Percentiles rank a stretch among this genome's conserved stretches.
Evolutionary conservation across 1,284 basidiomycete genomes (phyloP).

Genomic region (Pyrrhoderma lamaoense): DNA sequence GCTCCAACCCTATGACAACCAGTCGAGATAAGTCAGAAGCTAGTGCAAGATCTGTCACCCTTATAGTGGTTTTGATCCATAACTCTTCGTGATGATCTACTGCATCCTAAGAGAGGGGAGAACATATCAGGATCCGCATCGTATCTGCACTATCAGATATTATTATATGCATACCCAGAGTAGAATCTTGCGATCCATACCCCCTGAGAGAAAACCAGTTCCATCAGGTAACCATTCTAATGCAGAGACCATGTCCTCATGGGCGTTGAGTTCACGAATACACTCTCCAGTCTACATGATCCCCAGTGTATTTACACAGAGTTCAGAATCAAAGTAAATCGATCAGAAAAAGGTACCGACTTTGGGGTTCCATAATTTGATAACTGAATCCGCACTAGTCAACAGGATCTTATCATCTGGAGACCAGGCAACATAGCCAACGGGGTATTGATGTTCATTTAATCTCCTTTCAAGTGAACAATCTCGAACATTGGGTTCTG

Average conservation of each 20-base stretch:
- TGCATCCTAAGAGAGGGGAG: conserved; percentile 46
- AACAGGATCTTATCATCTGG: conserved; percentile 77
- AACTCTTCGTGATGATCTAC: conserved; percentile 64
- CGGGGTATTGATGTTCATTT: conserved; percentile 67
- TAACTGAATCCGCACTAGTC: conserved; percentile 69
- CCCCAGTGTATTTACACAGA: background rate
- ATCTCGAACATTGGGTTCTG: conserved; percentile 44
- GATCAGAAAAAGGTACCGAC: conserved; percentile 31
- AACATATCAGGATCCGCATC: background rate
- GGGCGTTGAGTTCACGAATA: conserved; percentile 58
- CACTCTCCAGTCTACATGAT: conserved; percentile 57
- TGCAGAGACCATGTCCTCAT: conserved; percentile 81
- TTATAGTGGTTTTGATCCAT: conserved; percentile 73
- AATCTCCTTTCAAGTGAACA: conserved; percentile 56
- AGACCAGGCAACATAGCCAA: conserved; percentile 86
- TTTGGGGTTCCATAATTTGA: conserved; percentile 85
- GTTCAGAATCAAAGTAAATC: too few species aligned
- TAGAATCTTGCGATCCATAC: conserved; percentile 82
- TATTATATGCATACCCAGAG: conserved; percentile 64
- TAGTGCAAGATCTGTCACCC: conserved; percentile 82
- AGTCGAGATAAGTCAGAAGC: conserved; percentile 81
- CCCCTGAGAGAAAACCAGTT: conserved; percentile 84
- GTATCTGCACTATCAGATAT: background rate
- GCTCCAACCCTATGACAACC: conserved; percentile 75
- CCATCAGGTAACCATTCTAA: conserved; percentile 87